These are phyloP conservation scores for Phytophthora vignae DNA, from an alignment of 352 stramenopile genomes.

Conservation along the genomic window DNA sequence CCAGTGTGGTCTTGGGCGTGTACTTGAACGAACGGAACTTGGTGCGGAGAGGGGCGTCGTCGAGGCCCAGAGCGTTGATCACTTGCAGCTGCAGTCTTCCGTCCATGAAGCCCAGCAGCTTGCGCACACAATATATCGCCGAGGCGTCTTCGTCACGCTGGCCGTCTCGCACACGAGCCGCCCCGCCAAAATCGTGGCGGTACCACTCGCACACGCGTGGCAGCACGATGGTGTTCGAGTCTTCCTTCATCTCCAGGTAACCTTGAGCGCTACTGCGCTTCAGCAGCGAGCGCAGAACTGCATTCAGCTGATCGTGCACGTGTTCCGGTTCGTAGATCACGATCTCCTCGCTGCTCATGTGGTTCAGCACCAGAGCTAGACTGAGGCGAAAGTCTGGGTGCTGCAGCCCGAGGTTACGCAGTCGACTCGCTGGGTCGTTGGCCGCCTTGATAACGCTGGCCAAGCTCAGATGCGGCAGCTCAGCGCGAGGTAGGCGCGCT, in stretches of 20 bases:
- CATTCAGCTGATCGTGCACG: constrained; percentile 84
- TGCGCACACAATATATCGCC: constrained; percentile 70
- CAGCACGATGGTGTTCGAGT: constrained; percentile 50
- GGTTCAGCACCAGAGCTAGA: constrained; percentile 75
- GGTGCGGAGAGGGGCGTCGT: constrained; percentile 58
- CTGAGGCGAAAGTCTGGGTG: constrained; percentile 85
- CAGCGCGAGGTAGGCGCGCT: constrained; percentile 53
- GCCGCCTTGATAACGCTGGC: constrained; percentile 26
- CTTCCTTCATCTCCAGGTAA: constrained; percentile 38
- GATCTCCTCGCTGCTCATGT: constrained; percentile 29
- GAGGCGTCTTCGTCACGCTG: constrained; percentile 34
- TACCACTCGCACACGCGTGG: constrained; percentile 85
- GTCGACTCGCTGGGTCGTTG: constrained; percentile 24
- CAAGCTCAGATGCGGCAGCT: constrained; percentile 56
- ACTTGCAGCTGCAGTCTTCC: constrained; percentile 52
- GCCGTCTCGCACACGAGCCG: constrained; percentile 13
- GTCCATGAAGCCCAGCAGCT: constrained; percentile 78
- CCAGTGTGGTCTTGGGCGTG: constrained; percentile 42
- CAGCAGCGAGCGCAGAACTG: constrained; percentile 45
- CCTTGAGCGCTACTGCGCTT: constrained; percentile 32
- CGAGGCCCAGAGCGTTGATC: constrained; percentile 48
- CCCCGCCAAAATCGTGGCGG: constrained; percentile 59
- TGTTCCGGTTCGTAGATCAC: constrained; percentile 38
- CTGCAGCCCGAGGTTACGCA: constrained; percentile 48
- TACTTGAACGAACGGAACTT: constrained; percentile 73